Evolutionary conservation across 495 filamentous ascomycete genomes (phyloP).

Genomic region (Aspergillus diversus): DNA sequence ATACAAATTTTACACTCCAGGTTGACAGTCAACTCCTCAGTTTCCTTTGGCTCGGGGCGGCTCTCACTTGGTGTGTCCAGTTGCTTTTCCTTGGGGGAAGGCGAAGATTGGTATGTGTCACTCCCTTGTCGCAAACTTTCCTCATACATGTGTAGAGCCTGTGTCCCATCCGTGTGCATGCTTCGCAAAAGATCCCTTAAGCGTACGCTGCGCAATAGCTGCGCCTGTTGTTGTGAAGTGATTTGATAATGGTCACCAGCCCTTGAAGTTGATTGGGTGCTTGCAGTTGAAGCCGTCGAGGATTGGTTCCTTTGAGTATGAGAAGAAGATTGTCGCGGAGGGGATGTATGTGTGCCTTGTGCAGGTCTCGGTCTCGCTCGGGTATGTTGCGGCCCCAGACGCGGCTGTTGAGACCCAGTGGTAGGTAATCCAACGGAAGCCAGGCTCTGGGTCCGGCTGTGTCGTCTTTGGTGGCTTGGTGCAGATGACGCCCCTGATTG

Average conservation of each 20-base stretch:
- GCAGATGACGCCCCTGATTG: slow-evolving; percentile 12
- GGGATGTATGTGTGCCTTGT: not conserved
- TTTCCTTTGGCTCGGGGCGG: slow-evolving; percentile 48
- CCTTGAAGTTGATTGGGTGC: not conserved
- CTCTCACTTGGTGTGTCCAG: slow-evolving; percentile 26
- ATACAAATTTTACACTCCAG: slow-evolving; percentile 61
- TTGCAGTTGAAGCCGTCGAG: not conserved
- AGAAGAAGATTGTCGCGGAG: slow-evolving; percentile 4
- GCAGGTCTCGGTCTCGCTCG: slow-evolving; percentile 16
- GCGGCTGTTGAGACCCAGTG: slow-evolving; percentile 3
- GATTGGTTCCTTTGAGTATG: not conserved
- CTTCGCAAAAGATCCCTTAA: slow-evolving; percentile 11
- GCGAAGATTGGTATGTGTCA: not conserved
- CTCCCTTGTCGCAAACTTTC: slow-evolving; percentile 2
- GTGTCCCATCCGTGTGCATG: slow-evolving; percentile 14
- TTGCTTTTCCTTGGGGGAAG: slow-evolving; percentile 12
- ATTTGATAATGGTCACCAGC: not conserved
- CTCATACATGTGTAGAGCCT: slow-evolving; percentile 18
- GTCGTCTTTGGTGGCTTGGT: slow-evolving; percentile 21
- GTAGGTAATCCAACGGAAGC: slow-evolving; percentile 5
- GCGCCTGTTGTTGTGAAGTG: slow-evolving; percentile 10
- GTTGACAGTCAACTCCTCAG: slow-evolving; percentile 51
- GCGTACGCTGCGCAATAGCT: slow-evolving; percentile 1
- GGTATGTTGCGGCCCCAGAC: slow-evolving; percentile 5
- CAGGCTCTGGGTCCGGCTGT: slow-evolving; percentile 17